A percentile compares a stretch with the other conserved stretches of the same genome.
Evolutionary conservation across 495 filamentous ascomycete species (phyloP).

Genomic region (Neurospora terricola): DNA sequence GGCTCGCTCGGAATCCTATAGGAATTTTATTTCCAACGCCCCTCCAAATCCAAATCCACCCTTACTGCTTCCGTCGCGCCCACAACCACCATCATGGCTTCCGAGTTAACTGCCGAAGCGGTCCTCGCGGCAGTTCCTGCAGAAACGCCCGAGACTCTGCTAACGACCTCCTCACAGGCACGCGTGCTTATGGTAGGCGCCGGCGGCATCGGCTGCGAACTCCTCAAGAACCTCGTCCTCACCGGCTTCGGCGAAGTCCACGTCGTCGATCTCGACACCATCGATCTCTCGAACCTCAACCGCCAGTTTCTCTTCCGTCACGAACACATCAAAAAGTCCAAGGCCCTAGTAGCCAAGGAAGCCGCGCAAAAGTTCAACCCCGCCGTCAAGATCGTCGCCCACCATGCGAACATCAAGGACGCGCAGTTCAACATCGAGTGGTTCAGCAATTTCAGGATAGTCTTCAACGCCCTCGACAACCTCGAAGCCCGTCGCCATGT

Average conservation of each 20-base stretch:
- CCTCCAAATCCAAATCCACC: background rate
- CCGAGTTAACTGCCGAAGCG: background rate
- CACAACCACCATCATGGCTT: slow-evolving; percentile 6
- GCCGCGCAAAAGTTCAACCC: slow-evolving; percentile 87
- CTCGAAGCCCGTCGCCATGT: slow-evolving; percentile 90
- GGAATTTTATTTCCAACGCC: background rate
- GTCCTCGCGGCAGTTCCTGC: background rate
- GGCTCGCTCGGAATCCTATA: background rate
- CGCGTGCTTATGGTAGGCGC: slow-evolving; percentile 91
- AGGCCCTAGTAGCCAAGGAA: slow-evolving; percentile 91
- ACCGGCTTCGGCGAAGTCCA: slow-evolving; percentile 92
- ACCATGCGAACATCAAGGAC: slow-evolving; percentile 96
- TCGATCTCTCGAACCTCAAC: slow-evolving; percentile 95
- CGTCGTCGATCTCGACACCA: slow-evolving; percentile 95
- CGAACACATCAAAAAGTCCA: slow-evolving; percentile 96
- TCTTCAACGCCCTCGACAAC: slow-evolving; percentile 97
- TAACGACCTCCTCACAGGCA: slow-evolving; percentile 46
- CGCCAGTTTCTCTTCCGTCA: slow-evolving; percentile 95
- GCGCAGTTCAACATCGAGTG: slow-evolving; percentile 80
- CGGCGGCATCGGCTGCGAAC: slow-evolving; percentile 94
- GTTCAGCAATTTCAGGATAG: slow-evolving; percentile 73
- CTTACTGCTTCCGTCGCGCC: background rate
- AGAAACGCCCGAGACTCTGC: slow-evolving; percentile 4
- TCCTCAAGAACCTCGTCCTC: slow-evolving; percentile 92
- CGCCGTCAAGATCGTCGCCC: slow-evolving; percentile 73